Evolutionary conservation across 2,329 filamentous ascomycete genomes (phyloP).

Genomic region (Aspergillus fumigatiaffinis): DNA sequence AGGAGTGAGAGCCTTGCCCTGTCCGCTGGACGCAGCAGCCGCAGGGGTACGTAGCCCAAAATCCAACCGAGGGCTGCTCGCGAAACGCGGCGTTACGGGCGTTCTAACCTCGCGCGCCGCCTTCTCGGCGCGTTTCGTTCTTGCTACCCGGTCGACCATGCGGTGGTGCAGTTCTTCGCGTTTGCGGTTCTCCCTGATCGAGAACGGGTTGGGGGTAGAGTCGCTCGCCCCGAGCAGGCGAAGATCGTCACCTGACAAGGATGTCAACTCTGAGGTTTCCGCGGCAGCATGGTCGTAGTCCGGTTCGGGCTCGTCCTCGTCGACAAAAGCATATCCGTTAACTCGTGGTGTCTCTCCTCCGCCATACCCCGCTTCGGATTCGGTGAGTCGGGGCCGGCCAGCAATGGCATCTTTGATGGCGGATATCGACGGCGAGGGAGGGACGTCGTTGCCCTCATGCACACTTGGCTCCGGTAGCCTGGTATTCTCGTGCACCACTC

Average conservation of each 20-base stretch:
- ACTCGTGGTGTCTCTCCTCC: slow-evolving; percentile 81
- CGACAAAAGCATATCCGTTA: slow-evolving; percentile 91
- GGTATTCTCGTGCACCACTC: slow-evolving; percentile 79
- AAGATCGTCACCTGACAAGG: slow-evolving; percentile 25
- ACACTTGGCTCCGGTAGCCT: slow-evolving; percentile 57
- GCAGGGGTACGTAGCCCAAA: slow-evolving; percentile 27
- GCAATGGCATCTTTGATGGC: slow-evolving; percentile 80
- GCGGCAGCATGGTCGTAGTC: slow-evolving; percentile 1
- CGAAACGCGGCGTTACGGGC: slow-evolving; percentile 34
- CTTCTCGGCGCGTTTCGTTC: slow-evolving; percentile 62
- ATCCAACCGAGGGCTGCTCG: slow-evolving; percentile 38
- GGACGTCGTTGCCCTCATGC: slow-evolving; percentile 42
- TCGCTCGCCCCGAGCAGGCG: slow-evolving; percentile 40
- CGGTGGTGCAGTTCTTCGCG: slow-evolving; percentile 79
- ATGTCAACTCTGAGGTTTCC: background rate
- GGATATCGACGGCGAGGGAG: slow-evolving; percentile 77
- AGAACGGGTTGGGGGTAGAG: slow-evolving; percentile 70
- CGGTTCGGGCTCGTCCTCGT: slow-evolving; percentile 58
- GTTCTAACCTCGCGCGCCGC: slow-evolving; percentile 58
- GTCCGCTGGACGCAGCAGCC: slow-evolving; percentile 13
- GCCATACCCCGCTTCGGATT: slow-evolving; percentile 54
- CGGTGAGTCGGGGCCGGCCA: slow-evolving; percentile 60
- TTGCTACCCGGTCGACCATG: slow-evolving; percentile 78
- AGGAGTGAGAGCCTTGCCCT: slow-evolving; percentile 39
- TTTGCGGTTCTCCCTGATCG: slow-evolving; percentile 67